These are phyloP conservation scores for Arthrobotrys conoides DNA, from an alignment of 2,329 filamentous ascomycete genomes.

Conservation along the genomic window DNA sequence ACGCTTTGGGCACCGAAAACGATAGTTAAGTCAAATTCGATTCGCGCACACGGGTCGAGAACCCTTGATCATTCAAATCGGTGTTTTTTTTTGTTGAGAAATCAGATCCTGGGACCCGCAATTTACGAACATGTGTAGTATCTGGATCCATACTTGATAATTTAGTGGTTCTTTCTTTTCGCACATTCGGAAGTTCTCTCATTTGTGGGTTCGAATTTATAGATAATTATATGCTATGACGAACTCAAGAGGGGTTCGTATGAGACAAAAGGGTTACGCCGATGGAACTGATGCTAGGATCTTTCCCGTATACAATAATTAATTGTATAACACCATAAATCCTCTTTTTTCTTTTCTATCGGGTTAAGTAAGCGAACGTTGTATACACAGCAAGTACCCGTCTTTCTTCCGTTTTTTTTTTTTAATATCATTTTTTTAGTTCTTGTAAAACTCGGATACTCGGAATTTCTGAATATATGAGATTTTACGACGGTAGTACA, in stretches of 20 bases:
- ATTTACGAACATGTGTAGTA: conserved; percentile 16
- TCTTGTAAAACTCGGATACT: conserved; percentile 51
- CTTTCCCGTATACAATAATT: conserved; percentile 29
- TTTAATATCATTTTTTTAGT: too few relatives aligned
- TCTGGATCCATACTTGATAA: too few relatives aligned
- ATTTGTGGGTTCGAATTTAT: conserved; percentile 21
- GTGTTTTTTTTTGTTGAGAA: conserved; percentile 13
- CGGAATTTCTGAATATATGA: conserved; percentile 25
- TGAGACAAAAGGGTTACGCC: conserved; percentile 28
- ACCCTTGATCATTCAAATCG: background rate
- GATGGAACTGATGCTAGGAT: conserved; percentile 26
- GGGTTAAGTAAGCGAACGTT: too few relatives aligned
- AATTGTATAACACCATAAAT: conserved; percentile 3
- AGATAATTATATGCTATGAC: too few relatives aligned
- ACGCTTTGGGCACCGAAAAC: conserved; percentile 45
- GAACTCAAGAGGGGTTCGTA: conserved; percentile 4
- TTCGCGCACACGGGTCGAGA: conserved; percentile 36
- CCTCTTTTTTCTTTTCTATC: background rate
- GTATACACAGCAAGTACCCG: background rate
- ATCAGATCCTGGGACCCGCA: conserved; percentile 18
- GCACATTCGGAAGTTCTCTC: conserved; percentile 45
- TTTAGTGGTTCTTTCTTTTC: too few relatives aligned
- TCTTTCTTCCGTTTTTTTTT: conserved; percentile 11
- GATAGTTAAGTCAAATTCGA: too few relatives aligned
- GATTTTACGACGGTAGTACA: conserved; percentile 9